Evolutionary conservation across 352 stramenopile genomes (phyloP), one percentile per base, ranked within the genome.

Genomic region (Pythium volutum): DNA sequence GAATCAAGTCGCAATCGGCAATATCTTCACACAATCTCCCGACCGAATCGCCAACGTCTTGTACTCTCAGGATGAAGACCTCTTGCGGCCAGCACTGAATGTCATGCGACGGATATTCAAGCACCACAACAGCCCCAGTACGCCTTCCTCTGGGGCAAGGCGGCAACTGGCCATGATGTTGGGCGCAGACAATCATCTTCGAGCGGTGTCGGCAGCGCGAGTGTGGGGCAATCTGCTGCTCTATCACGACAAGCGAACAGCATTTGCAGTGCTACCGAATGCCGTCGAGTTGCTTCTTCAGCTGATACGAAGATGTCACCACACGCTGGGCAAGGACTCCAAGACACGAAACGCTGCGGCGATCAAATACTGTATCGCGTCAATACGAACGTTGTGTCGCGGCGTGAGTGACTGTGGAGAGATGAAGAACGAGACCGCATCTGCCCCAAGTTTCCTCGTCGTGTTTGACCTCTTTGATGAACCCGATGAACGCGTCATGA

Each of bases 171-270:
- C 59, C 0, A 79, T 75, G 12, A 59, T 89, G 14, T 15, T 88
- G 34, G 27, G 42, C 6, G 23, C 11, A 12, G 29, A 57, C 9
- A 49, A 54, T 29, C 10, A 20, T 10, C 16, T 22, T 12, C 56
- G 77, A 9, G 64, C 55, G 2, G 56, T 88, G 0, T 47, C 54
- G 3, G 75, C 75, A 0, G 81, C 67, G 14, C 71, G 81, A 36
- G 79, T 88, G 0, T 91, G 79, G 77, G 76, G 77, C 5, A 91
- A 89, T 18, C 66, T 91, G 2, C 69, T 88, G 15, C 67, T 77
- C 22, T 77, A 77, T 48, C 67, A 76, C n/a, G 77, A 88, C 61
- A 89, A 91, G 38, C 76, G 75, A 3, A 38, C 59, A 5, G 52
- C 61, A 9, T 87, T 89, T 38, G 72, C 76, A 3, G 58, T 75